A percentile compares a stretch with the other conserved stretches of the same genome.
phyloP scores from a whole-genome alignment of 805 yeast species.

The Komagataella ulmi region DNA sequence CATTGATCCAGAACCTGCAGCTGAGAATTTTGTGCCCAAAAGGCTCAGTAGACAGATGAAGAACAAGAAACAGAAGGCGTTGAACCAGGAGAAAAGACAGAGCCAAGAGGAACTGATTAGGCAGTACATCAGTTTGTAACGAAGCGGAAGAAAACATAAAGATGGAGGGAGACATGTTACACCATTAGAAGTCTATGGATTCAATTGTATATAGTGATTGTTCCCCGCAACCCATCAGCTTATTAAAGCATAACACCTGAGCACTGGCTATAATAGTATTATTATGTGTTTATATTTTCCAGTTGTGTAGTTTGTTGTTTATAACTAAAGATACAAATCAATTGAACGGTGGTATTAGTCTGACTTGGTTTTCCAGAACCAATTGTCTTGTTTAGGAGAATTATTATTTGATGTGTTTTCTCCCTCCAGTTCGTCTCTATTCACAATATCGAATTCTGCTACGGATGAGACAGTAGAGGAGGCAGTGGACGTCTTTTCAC shows the following conservation, averaged over 20 bases:
- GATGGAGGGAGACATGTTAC: background rate
- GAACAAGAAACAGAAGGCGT: constrained; percentile 24
- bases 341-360: background rate
- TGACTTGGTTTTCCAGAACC: background rate
- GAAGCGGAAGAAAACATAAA: background rate
- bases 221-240: background rate
- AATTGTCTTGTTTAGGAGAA: background rate
- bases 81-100: constrained; percentile 9
- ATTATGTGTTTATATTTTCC: background rate
- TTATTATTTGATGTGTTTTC: background rate
- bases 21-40: constrained; percentile 53
- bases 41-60: constrained; percentile 28
- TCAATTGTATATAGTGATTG: background rate
- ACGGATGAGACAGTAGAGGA: background rate
- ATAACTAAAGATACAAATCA: background rate
- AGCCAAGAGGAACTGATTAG: constrained; percentile 22
- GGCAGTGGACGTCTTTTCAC: background rate
- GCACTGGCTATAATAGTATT: background rate
- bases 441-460: background rate
- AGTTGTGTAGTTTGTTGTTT: background rate
- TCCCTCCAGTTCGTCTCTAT: background rate
- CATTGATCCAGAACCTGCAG: constrained; percentile 35
- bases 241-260: background rate
- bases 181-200: background rate
- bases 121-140: constrained; percentile 24